These are phyloP conservation scores for Musa itinerans DNA, from an alignment of 176 grass and related monocot genomes.

Conservation along the genomic window DNA sequence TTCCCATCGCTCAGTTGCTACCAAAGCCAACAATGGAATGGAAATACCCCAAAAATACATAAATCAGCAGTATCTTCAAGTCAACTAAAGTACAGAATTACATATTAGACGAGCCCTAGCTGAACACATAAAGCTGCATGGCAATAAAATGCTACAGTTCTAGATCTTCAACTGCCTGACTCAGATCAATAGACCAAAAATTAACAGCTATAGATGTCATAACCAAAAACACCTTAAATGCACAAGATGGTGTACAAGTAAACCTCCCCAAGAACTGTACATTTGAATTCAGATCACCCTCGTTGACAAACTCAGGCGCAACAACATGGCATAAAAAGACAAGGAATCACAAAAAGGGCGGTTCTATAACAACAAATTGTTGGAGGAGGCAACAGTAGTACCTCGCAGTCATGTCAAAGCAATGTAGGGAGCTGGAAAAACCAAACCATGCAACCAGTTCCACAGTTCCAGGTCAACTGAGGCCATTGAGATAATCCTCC, in stretches of 20 bases:
- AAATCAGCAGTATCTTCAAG: too few species aligned
- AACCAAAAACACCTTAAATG: neutral
- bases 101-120: too few species aligned
- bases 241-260: neutral
- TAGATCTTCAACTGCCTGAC: neutral
- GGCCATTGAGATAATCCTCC: conserved; percentile 51
- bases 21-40: too few species aligned
- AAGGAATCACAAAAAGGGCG: neutral
- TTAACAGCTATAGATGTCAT: neutral
- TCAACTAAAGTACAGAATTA: too few species aligned
- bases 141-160: neutral
- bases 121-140: too few species aligned
- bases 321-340: neutral
- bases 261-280: neutral
- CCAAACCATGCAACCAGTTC: neutral
- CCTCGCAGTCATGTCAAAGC: neutral
- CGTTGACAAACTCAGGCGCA: neutral
- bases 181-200: neutral
- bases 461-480: conserved; percentile 27
- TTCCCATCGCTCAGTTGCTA: too few species aligned
- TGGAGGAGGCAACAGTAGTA: neutral
- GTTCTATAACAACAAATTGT: neutral
- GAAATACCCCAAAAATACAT: too few species aligned
- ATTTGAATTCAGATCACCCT: neutral
- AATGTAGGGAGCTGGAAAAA: too few species aligned